Evolutionary conservation across 2,329 filamentous ascomycete species (phyloP), one percentile per base, ranked within the genome.

Genomic region (Cordyceps tenuipes): DNA sequence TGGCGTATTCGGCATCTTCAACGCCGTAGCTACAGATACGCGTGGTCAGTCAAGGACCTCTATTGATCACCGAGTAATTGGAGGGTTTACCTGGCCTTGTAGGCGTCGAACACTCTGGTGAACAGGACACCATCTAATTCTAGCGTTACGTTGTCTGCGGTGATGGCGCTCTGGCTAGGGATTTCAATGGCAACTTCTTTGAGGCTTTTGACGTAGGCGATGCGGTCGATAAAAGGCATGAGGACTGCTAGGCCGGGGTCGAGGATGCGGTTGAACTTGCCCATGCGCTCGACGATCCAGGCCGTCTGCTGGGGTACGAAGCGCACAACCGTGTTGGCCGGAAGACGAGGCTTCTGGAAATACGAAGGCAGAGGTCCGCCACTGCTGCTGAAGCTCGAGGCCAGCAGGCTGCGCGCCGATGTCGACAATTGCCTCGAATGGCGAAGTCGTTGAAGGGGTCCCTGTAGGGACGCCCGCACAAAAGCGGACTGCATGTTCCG

Each of bases 251-350:
- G 80, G 61, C 94, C 94, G 3, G 94, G 94, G 68, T 97, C 85
- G 55, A 99, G 79, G 69, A 99, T 97, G 62, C 92, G 84, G 76
- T 90, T 88, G 79, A 96, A 99, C 76, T 92, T 94, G 69, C 94
- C 94, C 94, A 99, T 99, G 71, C 94, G 92, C 83, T 99, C 94
- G 61, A 99, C 94, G 62, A 99, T 93, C 94, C 94, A 99, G 73
- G 94, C 94, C 68, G 93, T 97, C 79, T 99, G 94, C 76, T 99
- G 94, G n/a, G 94, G 94, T 47, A 99, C 94, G 75, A 97, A 99
- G 62, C 93, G 90, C 68, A 99, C 80, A 64, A 99, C 80, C 4
- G 94, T 99, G 76, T 99, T 99, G 66, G 92, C 90, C 31, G 94
- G 94, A 57, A 97, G 81, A 23, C 82, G 79, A 13, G 81, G 78